Conservation (phyloP, 768 basidiomycete species). For the Trametes meyenii region DNA sequence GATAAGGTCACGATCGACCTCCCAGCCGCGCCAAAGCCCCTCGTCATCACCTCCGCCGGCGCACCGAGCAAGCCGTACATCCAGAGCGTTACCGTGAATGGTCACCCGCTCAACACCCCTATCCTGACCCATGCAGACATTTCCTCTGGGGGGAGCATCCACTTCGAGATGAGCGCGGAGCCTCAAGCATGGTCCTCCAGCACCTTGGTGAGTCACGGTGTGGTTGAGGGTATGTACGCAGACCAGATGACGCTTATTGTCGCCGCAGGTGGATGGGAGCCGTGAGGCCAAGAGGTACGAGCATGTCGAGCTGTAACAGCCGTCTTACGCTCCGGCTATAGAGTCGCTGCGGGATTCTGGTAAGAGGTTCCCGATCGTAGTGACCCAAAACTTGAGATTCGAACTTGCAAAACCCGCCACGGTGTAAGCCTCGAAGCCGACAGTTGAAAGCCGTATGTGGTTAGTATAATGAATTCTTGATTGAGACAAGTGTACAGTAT, state of each 20-base stretch:
- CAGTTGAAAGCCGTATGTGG: too few species aligned
- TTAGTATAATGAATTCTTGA: too few species aligned
- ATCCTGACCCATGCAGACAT: conserved; percentile 66
- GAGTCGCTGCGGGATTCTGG: background rate
- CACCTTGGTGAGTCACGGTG: conserved; percentile 27
- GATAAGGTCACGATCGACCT: conserved; percentile 57
- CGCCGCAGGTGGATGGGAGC: background rate
- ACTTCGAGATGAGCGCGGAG: conserved; percentile 65
- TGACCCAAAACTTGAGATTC: too few species aligned
- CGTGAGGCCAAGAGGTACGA: conserved; percentile 6
- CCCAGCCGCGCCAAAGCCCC: conserved; percentile 41
- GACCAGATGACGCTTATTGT: background rate
- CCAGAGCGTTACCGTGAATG: conserved; percentile 60
- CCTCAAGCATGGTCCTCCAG: conserved; percentile 48
- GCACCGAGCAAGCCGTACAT: conserved; percentile 65
- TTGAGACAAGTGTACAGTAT: too few species aligned
- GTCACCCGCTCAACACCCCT: conserved; percentile 43
- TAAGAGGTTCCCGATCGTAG: too few species aligned
- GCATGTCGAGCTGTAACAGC: conserved; percentile 2
- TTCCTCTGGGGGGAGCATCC: conserved; percentile 54
- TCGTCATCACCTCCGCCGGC: conserved; percentile 59
- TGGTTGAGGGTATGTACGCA: background rate
- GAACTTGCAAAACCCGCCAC: too few species aligned
- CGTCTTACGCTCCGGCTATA: background rate
- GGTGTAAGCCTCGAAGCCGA: too few species aligned